These are phyloP conservation scores for Zangia roseola DNA, from an alignment of 768 basidiomycete genomes.

Conservation along the genomic window DNA sequence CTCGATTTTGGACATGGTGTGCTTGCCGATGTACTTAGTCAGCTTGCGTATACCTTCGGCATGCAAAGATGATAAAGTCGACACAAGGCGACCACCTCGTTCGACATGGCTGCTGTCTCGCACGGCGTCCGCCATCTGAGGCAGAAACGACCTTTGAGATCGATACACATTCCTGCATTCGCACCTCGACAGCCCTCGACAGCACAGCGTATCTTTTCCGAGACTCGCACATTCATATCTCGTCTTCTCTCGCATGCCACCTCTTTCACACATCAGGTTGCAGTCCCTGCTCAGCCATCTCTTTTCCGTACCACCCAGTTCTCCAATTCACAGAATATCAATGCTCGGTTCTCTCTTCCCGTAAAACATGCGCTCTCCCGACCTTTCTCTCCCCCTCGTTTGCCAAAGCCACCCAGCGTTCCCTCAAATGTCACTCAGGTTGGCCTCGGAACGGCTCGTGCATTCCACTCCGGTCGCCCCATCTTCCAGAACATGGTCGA, in stretches of 20 bases:
- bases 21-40: constrained; percentile 21
- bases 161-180: constrained; percentile 46
- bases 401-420: constrained; percentile 55
- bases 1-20: too few species aligned
- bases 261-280: constrained; percentile 43
- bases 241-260: constrained; percentile 57
- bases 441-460: constrained; percentile 73
- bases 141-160: constrained; percentile 29
- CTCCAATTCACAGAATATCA: constrained; percentile 39
- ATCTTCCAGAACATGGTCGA: constrained; percentile 79
- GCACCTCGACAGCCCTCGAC: constrained; percentile 34
- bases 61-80: not conserved
- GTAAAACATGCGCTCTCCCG: constrained; percentile 50
- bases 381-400: constrained; percentile 45
- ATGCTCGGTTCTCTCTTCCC: constrained; percentile 55
- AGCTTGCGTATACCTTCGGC: constrained; percentile 17
- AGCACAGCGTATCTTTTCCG: constrained; percentile 47
- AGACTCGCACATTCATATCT: constrained; percentile 54
- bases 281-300: constrained; percentile 5
- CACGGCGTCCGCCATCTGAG: constrained; percentile 27
- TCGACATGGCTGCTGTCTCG: constrained; percentile 25
- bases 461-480: constrained; percentile 70
- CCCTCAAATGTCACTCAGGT: constrained; percentile 59
- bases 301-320: constrained; percentile 13
- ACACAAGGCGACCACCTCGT: not conserved